Base-by-base conservation (phyloP, 2,329 filamentous ascomycete species). In the Exophiala viscosa region DNA sequence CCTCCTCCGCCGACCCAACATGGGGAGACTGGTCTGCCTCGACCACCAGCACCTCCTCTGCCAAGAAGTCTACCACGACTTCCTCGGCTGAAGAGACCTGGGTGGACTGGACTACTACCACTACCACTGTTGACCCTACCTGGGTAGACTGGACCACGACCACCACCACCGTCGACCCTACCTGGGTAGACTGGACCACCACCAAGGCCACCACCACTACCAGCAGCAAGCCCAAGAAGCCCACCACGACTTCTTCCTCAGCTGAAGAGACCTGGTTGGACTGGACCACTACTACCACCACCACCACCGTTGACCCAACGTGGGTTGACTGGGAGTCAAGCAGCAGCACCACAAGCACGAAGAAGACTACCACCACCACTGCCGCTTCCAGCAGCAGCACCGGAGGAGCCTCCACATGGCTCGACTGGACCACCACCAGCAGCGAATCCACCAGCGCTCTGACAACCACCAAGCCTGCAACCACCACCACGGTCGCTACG, bases 181-280 rank as follows among this genome's bases (percentile, higher is more conserved):
- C 41, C 20, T 49, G 45, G 45, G 18, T 14, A 17, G 45, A 49
- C 41, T 54, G 51, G 51, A 52, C 53, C 49, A 23, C 45, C 38
- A 38, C 18, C n/a, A 7, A 14, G 7, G 15, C 23, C 15, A 10
- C 31, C 40, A 5, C n/a, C 10, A 28, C 40, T 35, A 55, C 48
- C 42, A 53, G 47, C n/a, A 41, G 14, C 15, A n/a, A n/a, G n/a
- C n/a, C n/a, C n/a, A 15, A 40, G 38, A 23, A 28, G 23, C 8
- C 23, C 23, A 28, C 23, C 23, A 28, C 23, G 5, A 28, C 23
- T 28, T 28, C 23, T 28, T 28, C 23, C 23, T 2, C 23, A 28
- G 23, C 23, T 28, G 23, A 28, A 28, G 23, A 28, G 28, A 46
- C 43, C 15, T 41, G 42, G 43, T 34, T 20, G 11, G 32, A 45